Base-by-base conservation (phyloP, 805 yeast genomes). In the Ogataea neopini region DNA sequence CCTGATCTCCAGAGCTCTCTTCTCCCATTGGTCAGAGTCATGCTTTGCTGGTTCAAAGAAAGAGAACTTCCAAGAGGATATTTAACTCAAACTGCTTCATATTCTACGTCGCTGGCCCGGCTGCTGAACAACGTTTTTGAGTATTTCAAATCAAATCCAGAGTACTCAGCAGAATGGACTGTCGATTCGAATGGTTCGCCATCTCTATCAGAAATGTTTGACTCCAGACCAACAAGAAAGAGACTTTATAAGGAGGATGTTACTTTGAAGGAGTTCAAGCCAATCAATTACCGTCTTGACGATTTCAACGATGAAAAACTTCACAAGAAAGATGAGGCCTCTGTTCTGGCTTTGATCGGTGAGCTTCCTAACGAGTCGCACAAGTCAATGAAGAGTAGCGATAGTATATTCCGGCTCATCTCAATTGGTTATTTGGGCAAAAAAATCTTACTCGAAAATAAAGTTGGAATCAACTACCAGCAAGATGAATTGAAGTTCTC, bases 191-290 rank as follows among this genome's bases (percentile, higher is more conserved):
- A 48, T 33, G 6, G 41, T 14, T 35, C 13, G 35, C 36, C 40
- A 28, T 40, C 28, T 36, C 45, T 23, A 13, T 9, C 15, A 3
- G 18, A n/a, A 17, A 50, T 58, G 6, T 45, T 57, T 42, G 38
- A 46, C 40, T 5, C 46, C 38, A 47, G 71, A 43, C 85, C 86
- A 13, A 52, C 60, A 6, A 72, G 92, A 62, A 57, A 62, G 2
- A 76, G 80, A 47, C 77, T 76, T 45, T 85, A 84, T 59, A 65
- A 70, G 38, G 92, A 86, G 58, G 94, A 86, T 66, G 80, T 84
- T 11, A 64, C 72, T 18, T 68, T 81, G 53, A 79, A 78, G 49
- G 90, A 83, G 51, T 84, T 81, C 57, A 67, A 71, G 23, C 76
- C 84, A 4, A 69, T 86, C 14, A 75, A 75, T 19, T 74, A 69